These are phyloP conservation scores for Xylaria hypoxylon DNA, from an alignment of 2,329 filamentous ascomycete genomes.

Conservation along the genomic window DNA sequence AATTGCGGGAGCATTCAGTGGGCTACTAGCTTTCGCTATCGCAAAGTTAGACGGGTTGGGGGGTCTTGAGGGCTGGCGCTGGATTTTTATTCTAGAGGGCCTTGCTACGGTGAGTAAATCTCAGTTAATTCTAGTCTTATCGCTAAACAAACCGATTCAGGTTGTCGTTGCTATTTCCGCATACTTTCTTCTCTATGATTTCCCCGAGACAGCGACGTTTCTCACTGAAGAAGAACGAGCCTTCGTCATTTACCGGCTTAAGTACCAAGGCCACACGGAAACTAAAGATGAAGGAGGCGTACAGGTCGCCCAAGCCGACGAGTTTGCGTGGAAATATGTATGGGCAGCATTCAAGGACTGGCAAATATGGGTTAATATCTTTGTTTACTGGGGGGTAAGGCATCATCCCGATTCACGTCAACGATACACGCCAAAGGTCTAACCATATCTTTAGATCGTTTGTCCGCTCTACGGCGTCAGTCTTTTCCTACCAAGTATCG, in stretches of 20 bases:
- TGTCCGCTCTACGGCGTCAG: constrained; percentile 68
- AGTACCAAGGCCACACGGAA: constrained; percentile 70
- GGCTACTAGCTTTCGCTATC: constrained; percentile 77
- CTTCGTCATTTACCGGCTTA: constrained; percentile 77
- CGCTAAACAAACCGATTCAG: constrained; percentile 30
- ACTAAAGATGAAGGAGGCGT: constrained; percentile 46
- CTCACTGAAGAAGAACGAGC: constrained; percentile 76
- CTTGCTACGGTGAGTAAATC: constrained; percentile 67
- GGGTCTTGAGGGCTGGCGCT: constrained; percentile 69
- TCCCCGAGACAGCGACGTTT: constrained; percentile 82
- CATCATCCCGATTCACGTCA: constrained; percentile 38
- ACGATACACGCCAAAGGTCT: background rate
- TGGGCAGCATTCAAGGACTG: constrained; percentile 80
- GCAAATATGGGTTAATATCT: constrained; percentile 75
- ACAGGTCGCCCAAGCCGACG: constrained; percentile 73
- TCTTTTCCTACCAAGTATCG: constrained; percentile 73
- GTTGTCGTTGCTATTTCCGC: constrained; percentile 70
- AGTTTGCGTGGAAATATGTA: constrained; percentile 81
- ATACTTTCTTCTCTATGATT: constrained; percentile 82
- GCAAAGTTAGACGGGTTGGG: constrained; percentile 75
- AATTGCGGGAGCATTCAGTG: constrained; percentile 81
- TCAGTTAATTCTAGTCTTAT: too few species aligned
- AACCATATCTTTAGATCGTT: constrained; percentile 54
- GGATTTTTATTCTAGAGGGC: constrained; percentile 78
- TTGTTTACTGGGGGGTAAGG: constrained; percentile 74